Percentiles rank a stretch among this genome's conserved stretches.
Evolutionary conservation across 352 stramenopile species (phyloP).

Genomic region (Globisporangium ultimum): DNA sequence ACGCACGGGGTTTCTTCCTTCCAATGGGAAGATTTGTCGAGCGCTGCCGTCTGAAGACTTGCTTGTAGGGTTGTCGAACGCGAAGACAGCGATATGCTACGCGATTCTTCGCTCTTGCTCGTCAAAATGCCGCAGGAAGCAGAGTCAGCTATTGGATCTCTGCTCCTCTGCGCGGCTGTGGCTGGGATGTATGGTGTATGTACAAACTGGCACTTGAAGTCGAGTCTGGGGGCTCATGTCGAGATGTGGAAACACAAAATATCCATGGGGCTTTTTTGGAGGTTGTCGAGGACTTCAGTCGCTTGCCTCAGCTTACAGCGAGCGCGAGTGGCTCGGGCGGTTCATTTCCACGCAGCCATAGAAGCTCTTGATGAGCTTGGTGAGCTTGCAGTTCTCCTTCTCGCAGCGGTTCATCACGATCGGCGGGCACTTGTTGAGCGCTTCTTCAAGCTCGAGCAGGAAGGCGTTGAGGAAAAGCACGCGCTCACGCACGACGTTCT

Average conservation of each 20-base stretch:
- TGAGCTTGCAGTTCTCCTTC: conserved; percentile 79
- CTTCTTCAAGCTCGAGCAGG: conserved; percentile 67
- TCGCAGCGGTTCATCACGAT: conserved; percentile 73
- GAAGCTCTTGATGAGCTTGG: conserved; percentile 86
- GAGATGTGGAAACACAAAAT: conserved; percentile 1
- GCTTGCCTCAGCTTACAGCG: conserved; percentile 31
- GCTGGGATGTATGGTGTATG: conserved; percentile 2
- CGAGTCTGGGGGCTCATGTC: neutral
- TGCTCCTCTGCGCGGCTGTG: too few relatives aligned
- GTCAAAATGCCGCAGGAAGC: too few relatives aligned
- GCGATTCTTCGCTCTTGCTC: too few relatives aligned
- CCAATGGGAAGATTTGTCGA: conserved; percentile 7
- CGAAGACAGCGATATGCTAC: too few relatives aligned
- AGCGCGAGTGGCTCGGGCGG: conserved; percentile 36
- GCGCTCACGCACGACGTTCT: conserved; percentile 69
- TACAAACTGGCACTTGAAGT: conserved; percentile 4
- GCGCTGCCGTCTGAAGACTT: neutral
- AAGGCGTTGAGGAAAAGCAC: conserved; percentile 85
- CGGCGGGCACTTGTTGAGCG: conserved; percentile 72
- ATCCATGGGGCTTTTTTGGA: neutral
- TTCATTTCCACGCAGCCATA: conserved; percentile 61
- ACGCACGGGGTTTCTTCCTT: conserved; percentile 1
- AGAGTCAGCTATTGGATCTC: too few relatives aligned
- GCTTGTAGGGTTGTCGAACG: neutral
- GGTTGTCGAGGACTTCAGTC: neutral